Conservation (phyloP, 176 grass and related monocot species). For the Oryza nivara region DNA sequence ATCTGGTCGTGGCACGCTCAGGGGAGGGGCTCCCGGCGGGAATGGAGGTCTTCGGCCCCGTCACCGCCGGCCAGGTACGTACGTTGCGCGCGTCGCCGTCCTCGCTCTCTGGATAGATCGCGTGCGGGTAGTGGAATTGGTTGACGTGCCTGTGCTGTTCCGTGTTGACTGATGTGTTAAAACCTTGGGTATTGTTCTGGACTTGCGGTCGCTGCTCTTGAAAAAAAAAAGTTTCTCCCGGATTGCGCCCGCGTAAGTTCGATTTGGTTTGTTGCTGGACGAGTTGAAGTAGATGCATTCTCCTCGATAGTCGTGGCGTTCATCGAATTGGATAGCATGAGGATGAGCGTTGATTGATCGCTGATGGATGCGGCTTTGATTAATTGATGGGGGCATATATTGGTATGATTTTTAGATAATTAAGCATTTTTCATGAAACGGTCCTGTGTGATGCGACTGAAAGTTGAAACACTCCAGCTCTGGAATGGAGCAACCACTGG, state of each 20-base stretch:
- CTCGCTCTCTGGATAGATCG: not conserved
- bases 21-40: not conserved
- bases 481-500: slow-evolving; percentile 22
- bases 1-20: not conserved
- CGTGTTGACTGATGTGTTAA: not conserved
- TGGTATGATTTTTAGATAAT: not conserved
- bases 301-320: not conserved
- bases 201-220: not conserved
- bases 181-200: not conserved
- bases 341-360: not conserved
- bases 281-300: not conserved
- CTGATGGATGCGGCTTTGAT: not conserved
- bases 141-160: not conserved
- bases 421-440: not conserved
- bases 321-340: not conserved
- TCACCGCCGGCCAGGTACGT: slow-evolving; percentile 60
- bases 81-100: no score
- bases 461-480: not conserved
- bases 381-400: not conserved
- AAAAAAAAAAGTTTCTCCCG: not conserved
- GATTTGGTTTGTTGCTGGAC: not conserved
- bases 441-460: slow-evolving; percentile 2
- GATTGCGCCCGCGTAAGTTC: not conserved
- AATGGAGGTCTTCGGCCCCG: slow-evolving; percentile 75
- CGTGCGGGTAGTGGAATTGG: not conserved